Conservation (phyloP, 2,329 filamentous ascomycete genomes). For the Acrodontium crateriforme region DNA sequence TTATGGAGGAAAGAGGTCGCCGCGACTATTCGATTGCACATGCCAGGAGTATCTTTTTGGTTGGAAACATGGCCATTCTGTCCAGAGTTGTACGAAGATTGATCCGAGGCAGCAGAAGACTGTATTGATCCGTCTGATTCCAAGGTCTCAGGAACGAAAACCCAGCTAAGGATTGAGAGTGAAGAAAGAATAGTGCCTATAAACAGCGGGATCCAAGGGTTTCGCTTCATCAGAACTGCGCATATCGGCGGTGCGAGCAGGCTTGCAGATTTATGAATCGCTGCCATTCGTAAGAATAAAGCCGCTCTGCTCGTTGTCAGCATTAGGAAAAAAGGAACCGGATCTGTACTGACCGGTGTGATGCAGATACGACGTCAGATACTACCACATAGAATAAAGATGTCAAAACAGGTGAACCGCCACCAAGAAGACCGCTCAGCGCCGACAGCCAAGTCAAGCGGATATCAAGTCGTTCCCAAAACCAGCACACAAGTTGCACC, state of each 20-base stretch:
- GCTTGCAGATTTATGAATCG: slow-evolving; percentile 13
- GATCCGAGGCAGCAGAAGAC: no score
- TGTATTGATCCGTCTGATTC: no score
- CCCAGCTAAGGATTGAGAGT: slow-evolving; percentile 7
- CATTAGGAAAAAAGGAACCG: no score
- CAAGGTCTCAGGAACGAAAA: slow-evolving; percentile 22
- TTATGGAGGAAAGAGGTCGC: slow-evolving; percentile 17
- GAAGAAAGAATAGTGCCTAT: slow-evolving; percentile 12
- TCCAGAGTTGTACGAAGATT: no score
- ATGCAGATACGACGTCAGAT: slow-evolving; percentile 19
- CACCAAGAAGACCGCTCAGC: slow-evolving; percentile 17
- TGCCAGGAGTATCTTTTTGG: no score
- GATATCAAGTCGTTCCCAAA: slow-evolving; percentile 21
- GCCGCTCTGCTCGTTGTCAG: slow-evolving; percentile 15
- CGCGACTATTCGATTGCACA: no score
- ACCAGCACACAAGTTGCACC: slow-evolving; percentile 22
- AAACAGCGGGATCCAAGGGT: slow-evolving; percentile 21
- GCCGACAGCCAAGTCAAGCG: slow-evolving; percentile 19
- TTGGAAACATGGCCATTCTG: no score
- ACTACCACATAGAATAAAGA: slow-evolving; percentile 18
- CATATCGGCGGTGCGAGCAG: slow-evolving; percentile 20
- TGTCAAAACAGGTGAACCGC: slow-evolving; percentile 13
- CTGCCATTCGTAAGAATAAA: slow-evolving; percentile 19
- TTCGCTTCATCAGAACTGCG: slow-evolving; percentile 22
- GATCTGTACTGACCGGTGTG: no score